phyloP scores from a whole-genome alignment of 768 basidiomycete species.

The Fomitopsis pulvina region DNA sequence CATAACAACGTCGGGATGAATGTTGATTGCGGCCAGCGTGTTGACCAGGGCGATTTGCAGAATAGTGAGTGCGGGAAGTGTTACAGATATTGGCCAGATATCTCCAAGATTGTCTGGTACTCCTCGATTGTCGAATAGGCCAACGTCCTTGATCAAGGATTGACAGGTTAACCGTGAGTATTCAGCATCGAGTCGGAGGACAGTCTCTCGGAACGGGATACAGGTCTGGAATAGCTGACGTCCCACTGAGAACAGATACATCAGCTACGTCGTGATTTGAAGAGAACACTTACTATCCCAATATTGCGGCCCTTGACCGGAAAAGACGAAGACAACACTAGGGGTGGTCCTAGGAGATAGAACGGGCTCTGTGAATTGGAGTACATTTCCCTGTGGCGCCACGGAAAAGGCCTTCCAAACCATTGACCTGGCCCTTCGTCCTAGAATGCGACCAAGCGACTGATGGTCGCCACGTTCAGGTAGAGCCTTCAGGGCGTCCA shows the following conservation, averaged over 20 bases:
- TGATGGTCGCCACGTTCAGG: background rate
- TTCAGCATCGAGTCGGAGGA: slow-evolving; percentile 32
- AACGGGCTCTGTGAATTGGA: background rate
- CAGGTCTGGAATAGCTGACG: slow-evolving; percentile 29
- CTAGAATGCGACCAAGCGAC: background rate
- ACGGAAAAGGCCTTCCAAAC: slow-evolving; percentile 7
- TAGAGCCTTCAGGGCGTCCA: background rate
- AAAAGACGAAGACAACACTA: slow-evolving; percentile 32
- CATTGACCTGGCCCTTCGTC: slow-evolving; percentile 10
- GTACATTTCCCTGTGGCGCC: background rate
- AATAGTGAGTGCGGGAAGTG: slow-evolving; percentile 36
- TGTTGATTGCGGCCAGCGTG: slow-evolving; percentile 28
- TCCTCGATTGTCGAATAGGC: slow-evolving; percentile 26
- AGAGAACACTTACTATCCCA: slow-evolving; percentile 25
- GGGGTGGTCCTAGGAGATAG: background rate
- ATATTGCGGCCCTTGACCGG: slow-evolving; percentile 36
- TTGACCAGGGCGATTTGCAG: slow-evolving; percentile 42
- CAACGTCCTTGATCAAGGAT: slow-evolving; percentile 30
- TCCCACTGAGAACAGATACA: slow-evolving; percentile 24
- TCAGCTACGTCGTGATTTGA: background rate
- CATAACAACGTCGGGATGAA: slow-evolving; percentile 32
- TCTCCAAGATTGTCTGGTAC: slow-evolving; percentile 6
- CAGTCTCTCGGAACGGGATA: slow-evolving; percentile 30
- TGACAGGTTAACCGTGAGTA: slow-evolving; percentile 25
- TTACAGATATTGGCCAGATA: slow-evolving; percentile 29